Conservation (phyloP, 768 basidiomycete species). For the Kwoniella dejecticola region DNA sequence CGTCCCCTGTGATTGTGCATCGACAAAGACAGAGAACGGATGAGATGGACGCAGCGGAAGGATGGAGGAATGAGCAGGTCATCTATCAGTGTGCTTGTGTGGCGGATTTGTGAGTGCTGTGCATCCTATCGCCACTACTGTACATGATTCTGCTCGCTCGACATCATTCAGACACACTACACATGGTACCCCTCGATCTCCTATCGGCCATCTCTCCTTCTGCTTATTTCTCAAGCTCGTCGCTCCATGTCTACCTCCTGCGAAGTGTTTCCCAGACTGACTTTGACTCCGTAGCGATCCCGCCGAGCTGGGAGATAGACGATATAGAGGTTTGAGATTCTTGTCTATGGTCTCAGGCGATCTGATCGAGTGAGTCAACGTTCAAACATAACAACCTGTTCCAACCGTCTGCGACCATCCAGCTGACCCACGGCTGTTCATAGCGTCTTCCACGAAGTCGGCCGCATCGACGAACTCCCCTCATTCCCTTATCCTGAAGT, state of each 20-base stretch:
- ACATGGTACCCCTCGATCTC: no score
- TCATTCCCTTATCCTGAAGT: constrained; percentile 53
- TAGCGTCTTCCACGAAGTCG: constrained; percentile 55
- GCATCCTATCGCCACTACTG: no score
- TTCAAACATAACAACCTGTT: neutral
- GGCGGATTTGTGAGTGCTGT: constrained; percentile 51
- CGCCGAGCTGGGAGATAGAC: constrained; percentile 26
- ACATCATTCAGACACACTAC: no score
- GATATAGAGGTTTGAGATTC: constrained; percentile 52
- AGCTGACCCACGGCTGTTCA: neutral
- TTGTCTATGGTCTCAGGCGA: constrained; percentile 48
- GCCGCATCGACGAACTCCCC: constrained; percentile 53
- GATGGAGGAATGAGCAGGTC: constrained; percentile 47
- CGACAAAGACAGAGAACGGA: constrained; percentile 1
- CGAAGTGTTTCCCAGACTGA: no score
- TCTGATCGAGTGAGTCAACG: constrained; percentile 47
- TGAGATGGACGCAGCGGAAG: constrained; percentile 41
- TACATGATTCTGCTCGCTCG: no score
- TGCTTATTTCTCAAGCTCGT: no score
- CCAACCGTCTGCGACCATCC: neutral
- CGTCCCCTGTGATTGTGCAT: no score
- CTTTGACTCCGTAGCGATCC: no score
- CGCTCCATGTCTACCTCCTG: no score
- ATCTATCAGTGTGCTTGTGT: constrained; percentile 56
- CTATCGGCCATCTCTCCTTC: no score